Percentiles rank a stretch among this genome's conserved stretches.
These are phyloP conservation scores for Curvularia sp. DNA, from an alignment of 2,329 filamentous ascomycete species.

Conservation along the genomic window DNA sequence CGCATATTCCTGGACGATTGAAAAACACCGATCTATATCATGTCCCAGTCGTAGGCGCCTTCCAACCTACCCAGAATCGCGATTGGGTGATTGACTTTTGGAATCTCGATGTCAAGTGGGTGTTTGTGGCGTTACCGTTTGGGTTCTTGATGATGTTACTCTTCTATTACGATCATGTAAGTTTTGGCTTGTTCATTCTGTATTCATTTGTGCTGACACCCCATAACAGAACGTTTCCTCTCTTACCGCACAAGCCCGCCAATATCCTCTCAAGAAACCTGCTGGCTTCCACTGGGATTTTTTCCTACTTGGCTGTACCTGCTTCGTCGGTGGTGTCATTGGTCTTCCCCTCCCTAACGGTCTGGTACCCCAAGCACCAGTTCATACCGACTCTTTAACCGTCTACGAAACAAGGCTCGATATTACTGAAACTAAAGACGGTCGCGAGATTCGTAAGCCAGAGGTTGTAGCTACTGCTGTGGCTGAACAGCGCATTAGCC, in stretches of 20 bases:
- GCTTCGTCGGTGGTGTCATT: constrained; percentile 60
- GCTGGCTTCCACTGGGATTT: constrained; percentile 66
- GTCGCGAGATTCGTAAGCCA: constrained; percentile 55
- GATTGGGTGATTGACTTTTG: constrained; percentile 63
- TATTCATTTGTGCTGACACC: not conserved
- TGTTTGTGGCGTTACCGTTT: constrained; percentile 62
- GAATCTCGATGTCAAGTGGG: constrained; percentile 60
- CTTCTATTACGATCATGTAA: constrained; percentile 65
- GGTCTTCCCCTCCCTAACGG: constrained; percentile 63
- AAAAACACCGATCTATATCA: constrained; percentile 52
- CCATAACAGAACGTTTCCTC: constrained; percentile 57
- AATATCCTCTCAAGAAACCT: constrained; percentile 62
- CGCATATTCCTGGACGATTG: constrained; percentile 59
- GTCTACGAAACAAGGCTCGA: constrained; percentile 45
- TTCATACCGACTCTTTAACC: constrained; percentile 63
- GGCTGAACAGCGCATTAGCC: constrained; percentile 61
- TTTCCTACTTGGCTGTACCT: constrained; percentile 63
- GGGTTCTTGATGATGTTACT: constrained; percentile 62
- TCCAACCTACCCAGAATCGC: constrained; percentile 57
- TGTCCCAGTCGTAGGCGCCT: constrained; percentile 56
- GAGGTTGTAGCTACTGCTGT: constrained; percentile 56
- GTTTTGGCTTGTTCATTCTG: not conserved
- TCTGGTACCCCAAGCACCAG: constrained; percentile 63
- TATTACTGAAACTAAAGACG: constrained; percentile 52
- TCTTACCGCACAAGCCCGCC: constrained; percentile 60